Conservation (phyloP, 495 filamentous ascomycete species). For the Penicillium maclennaniae region DNA sequence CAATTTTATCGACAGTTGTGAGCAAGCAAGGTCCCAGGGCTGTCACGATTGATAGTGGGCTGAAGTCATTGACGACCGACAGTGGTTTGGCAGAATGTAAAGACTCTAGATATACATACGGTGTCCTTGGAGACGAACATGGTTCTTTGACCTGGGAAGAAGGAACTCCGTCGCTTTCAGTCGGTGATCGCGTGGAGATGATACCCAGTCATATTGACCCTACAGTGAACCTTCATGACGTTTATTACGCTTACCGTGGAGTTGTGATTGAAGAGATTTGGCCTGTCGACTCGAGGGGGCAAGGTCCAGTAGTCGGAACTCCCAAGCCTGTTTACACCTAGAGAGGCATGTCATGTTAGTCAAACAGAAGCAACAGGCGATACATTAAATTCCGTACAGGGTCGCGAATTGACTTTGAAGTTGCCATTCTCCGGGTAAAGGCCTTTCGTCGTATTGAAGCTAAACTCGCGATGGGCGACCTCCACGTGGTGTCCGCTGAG, state of each 20-base stretch:
- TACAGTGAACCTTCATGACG: conserved; percentile 37
- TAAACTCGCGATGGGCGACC: too few species aligned
- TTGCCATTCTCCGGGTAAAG: too few species aligned
- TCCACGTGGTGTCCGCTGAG: too few species aligned
- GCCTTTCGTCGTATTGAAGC: too few species aligned
- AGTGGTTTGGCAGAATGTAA: conserved; percentile 38
- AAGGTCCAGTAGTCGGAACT: conserved; percentile 28
- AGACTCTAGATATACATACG: conserved; percentile 29
- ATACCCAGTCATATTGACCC: conserved; percentile 40
- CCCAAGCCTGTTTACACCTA: too few species aligned
- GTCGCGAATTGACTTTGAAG: too few species aligned
- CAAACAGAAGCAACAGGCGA: too few species aligned
- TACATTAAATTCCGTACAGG: too few species aligned
- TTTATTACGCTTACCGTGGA: conserved; percentile 32
- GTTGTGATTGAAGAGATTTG: conserved; percentile 37
- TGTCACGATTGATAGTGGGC: conserved; percentile 34
- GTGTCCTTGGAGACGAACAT: conserved; percentile 37
- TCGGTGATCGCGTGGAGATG: conserved; percentile 38
- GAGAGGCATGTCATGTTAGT: too few species aligned
- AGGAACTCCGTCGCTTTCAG: conserved; percentile 17
- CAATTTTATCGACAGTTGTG: conserved; percentile 32
- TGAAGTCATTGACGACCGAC: conserved; percentile 39
- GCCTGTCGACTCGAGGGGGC: conserved; percentile 35
- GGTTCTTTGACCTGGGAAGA: conserved; percentile 33
- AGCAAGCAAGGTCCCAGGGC: conserved; percentile 31